phyloP scores from a whole-genome alignment of 345 rosid genomes.

The Dimocarpus longan region DNA sequence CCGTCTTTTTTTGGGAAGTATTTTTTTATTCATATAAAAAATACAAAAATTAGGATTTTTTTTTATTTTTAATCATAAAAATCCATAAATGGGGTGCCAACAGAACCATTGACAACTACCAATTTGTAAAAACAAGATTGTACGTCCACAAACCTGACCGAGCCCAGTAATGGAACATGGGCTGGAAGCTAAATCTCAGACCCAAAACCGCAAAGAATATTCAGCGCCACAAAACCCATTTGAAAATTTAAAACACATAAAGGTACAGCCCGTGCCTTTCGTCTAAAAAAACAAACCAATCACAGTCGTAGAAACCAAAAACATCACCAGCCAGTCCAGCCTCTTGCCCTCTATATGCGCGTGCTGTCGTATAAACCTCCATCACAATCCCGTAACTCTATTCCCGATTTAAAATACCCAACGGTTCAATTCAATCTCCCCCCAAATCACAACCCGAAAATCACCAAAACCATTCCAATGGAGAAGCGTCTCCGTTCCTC shows the following conservation, averaged over 20 bases:
- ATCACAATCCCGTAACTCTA: neutral
- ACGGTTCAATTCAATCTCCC: slow-evolving; percentile 3
- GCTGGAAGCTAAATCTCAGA: neutral
- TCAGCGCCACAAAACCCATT: slow-evolving; percentile 9
- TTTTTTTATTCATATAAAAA: no score
- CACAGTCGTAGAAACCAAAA: neutral
- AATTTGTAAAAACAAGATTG: no score
- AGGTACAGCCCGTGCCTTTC: neutral
- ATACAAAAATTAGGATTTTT: no score
- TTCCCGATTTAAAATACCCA: neutral
- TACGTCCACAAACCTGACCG: no score
- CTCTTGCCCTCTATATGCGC: neutral
- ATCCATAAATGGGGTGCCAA: neutral
- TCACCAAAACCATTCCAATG: slow-evolving; percentile 32
- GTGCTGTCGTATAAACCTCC: neutral
- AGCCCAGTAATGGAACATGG: neutral
- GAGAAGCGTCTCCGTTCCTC: slow-evolving; percentile 77
- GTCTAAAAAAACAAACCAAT: neutral
- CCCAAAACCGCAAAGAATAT: neutral
- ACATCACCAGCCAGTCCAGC: neutral
- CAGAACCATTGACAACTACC: neutral
- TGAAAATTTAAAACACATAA: neutral
- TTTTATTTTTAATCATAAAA: no score
- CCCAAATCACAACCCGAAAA: neutral
- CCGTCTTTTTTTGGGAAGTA: neutral